These are phyloP conservation scores for Zygosaccharomyces kombuchaensis DNA, from an alignment of 805 yeast species.

Conservation along the genomic window DNA sequence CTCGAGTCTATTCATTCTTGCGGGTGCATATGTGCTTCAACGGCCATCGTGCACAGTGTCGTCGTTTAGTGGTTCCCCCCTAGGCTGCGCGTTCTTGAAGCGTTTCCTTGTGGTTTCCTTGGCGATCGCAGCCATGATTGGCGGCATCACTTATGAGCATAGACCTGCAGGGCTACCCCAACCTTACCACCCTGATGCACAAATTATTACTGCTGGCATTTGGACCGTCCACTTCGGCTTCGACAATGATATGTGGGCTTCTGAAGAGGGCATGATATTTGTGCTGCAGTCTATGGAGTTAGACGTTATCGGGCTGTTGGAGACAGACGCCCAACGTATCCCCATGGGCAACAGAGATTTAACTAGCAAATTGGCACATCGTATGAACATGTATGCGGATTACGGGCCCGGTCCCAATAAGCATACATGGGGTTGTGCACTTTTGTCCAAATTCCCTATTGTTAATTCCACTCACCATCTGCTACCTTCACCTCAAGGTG, in stretches of 20 bases:
- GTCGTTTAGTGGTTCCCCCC: neutral
- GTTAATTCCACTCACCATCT: slow-evolving; percentile 84
- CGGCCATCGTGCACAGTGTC: neutral
- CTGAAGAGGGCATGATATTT: slow-evolving; percentile 84
- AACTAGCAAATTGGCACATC: slow-evolving; percentile 87
- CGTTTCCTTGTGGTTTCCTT: slow-evolving; percentile 18
- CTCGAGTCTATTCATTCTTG: slow-evolving; percentile 49
- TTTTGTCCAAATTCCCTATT: slow-evolving; percentile 92
- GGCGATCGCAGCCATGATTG: slow-evolving; percentile 17
- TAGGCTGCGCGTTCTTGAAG: slow-evolving; percentile 17
- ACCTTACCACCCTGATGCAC: slow-evolving; percentile 64
- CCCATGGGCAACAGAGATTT: slow-evolving; percentile 94
- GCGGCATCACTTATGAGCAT: slow-evolving; percentile 22
- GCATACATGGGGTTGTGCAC: slow-evolving; percentile 97
- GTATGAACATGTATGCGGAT: slow-evolving; percentile 90
- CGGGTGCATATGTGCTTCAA: slow-evolving; percentile 42
- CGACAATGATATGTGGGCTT: slow-evolving; percentile 97
- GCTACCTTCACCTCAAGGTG: slow-evolving; percentile 96
- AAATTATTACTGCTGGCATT: slow-evolving; percentile 86
- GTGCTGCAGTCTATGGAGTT: slow-evolving; percentile 80
- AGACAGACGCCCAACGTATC: slow-evolving; percentile 88
- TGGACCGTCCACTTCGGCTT: slow-evolving; percentile 98
- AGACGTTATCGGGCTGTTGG: slow-evolving; percentile 86
- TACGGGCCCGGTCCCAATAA: slow-evolving; percentile 97
- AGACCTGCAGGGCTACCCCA: slow-evolving; percentile 46